Evolutionary conservation across 1,284 basidiomycete species (phyloP), one percentile per base, ranked within the genome.

Genomic region (Sporisorium sorghi): DNA sequence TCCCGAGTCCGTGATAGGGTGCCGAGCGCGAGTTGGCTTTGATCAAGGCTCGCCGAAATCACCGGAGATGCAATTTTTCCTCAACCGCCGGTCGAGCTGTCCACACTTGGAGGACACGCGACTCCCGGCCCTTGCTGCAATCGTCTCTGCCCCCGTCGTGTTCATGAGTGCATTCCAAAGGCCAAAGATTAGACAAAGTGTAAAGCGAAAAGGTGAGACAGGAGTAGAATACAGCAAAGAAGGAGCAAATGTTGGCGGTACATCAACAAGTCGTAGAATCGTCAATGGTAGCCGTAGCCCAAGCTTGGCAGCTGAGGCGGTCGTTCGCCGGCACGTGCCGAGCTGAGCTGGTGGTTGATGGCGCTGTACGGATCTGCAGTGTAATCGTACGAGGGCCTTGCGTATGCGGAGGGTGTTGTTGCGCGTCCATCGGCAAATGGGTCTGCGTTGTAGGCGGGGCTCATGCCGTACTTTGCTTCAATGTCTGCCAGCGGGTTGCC

Each of bases 391-490:
- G 70, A 76, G 17, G 73, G 69, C 9, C 67, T 49, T 55, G 53
- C 50, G 37, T 65, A 65, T 5, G 24, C 61, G 3, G n/a, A n/a
- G n/a, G 65, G 57, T 12, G 70, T 43, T 21, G 70, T 43, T 30
- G 59, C 52, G 24, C 50, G 58, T 24, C 46, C 48, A 48, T 75
- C 73, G 0, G 59, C 68, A 23, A 75, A 75, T 0, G 73, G 73
- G 48, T 75, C 64, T 0, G 67, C 26, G 5, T 37, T 44, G 49
- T 67, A 61, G 1, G 56, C 53, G 9, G 62, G 60, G 19, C 49
- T 59, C 62, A 76, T 64, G 23, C 78, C 77, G 48, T 79, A 77
- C 54, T 58, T 72, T 11, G 73, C 76, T 44, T 76, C 71, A 14
- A 77, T 78, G 58, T 76, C 74, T 9, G 77, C 70, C 5, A 77